These are phyloP conservation scores for Paramarasmius palmivorus DNA, from an alignment of 1,284 basidiomycete species.

Conservation along the genomic window DNA sequence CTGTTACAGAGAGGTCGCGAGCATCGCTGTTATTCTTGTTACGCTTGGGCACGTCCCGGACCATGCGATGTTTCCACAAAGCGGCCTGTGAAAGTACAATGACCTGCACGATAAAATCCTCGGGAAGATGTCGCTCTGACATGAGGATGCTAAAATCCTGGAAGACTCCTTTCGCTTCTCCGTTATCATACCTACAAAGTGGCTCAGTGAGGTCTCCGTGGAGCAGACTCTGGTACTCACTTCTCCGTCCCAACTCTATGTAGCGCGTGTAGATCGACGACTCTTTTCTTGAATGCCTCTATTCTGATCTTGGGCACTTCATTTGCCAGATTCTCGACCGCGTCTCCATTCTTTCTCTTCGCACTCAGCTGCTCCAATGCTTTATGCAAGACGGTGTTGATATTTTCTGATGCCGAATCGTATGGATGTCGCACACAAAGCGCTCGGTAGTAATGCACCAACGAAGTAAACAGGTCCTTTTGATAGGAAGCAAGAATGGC, in stretches of 20 bases:
- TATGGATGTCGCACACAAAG: slow-evolving; percentile 87
- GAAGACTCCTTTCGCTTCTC: slow-evolving; percentile 48
- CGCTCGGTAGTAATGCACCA: slow-evolving; percentile 90
- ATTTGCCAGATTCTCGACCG: slow-evolving; percentile 31
- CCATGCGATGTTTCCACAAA: slow-evolving; percentile 80
- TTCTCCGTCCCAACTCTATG: slow-evolving; percentile 64
- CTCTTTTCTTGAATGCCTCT: slow-evolving; percentile 67
- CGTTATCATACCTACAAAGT: slow-evolving; percentile 42
- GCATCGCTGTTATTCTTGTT: slow-evolving; percentile 24
- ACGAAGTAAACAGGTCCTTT: slow-evolving; percentile 77
- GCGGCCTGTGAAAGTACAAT: slow-evolving; percentile 76
- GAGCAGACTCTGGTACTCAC: slow-evolving; percentile 39
- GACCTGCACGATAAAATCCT: slow-evolving; percentile 77
- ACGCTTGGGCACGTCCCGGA: slow-evolving; percentile 40
- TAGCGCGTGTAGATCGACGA: slow-evolving; percentile 71
- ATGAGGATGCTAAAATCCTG: slow-evolving; percentile 61
- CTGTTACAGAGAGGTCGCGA: slow-evolving; percentile 24
- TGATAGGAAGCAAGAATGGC: slow-evolving; percentile 89
- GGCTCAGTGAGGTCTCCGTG: slow-evolving; percentile 1
- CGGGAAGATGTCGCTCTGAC: slow-evolving; percentile 68
- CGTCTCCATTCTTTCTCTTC: slow-evolving; percentile 32
- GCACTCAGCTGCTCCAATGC: slow-evolving; percentile 60
- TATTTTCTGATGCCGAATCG: slow-evolving; percentile 85
- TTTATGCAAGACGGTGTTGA: slow-evolving; percentile 72
- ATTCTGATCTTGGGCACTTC: slow-evolving; percentile 44